Evolutionary conservation across 305 asterid genomes (phyloP), one percentile per base, ranked within the genome.

Genomic region (Ilex paraguariensis): DNA sequence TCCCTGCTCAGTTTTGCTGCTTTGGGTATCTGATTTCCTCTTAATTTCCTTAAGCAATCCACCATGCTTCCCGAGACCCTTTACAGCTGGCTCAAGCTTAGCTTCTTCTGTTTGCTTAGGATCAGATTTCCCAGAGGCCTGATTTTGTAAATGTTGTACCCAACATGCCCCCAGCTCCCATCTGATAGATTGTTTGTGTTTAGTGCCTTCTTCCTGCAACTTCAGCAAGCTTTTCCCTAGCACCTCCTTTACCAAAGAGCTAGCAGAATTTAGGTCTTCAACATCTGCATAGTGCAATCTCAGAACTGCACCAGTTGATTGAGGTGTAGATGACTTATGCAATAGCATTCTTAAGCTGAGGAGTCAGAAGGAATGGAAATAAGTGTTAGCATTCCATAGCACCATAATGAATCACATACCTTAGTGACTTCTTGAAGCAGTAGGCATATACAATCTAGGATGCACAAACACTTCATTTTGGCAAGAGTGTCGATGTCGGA

Each of bases 131-230:
- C 75, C 82, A 31, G 91, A 82, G 60, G 81, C 82, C 72, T 73
- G 85, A 70, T 78, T 87, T 83, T 89, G 97, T 68, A 89, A 80
- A 74, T 89, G 91, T 73, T 89, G 97, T 73, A 89, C 94, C 97
- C 97, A 89, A 72, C 93, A 89, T 50, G 95, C 97, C 49, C 97
- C 95, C 66, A 89, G 87, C 82, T 89, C 97, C 97, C 97, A 89
- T 79, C 97, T 81, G 53, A 89, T 78, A 6, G 88, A 78, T 71
- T 90, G 85, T 70, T 64, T 72, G 31, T 73, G 77, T 58, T 77
- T 73, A 58, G 70, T 61, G 62, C 68, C 84, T 70, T 83, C 91
- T 28, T 55, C 87, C 70, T 75, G 77, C 71, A 90, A 71, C 65
- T 75, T 80, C 72, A 64, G 62, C 71, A 87, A 64, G 73, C 97